A percentile compares a stretch with the other conserved stretches of the same genome.
Conservation (phyloP, 768 basidiomycete genomes). For the Lentinula raphanica region DNA sequence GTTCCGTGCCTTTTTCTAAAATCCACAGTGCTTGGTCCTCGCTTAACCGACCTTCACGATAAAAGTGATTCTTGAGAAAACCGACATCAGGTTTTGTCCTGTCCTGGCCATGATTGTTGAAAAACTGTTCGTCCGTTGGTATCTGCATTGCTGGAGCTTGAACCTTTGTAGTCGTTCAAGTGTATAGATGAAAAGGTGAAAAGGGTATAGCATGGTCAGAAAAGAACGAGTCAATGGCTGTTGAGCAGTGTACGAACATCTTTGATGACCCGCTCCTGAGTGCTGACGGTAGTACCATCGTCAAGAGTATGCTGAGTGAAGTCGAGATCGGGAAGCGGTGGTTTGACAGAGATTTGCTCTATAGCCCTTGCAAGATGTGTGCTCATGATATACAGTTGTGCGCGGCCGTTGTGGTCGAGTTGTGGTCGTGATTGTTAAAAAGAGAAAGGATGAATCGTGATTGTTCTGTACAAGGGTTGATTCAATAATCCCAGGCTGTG, state of each 20-base stretch:
- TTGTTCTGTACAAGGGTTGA: not conserved
- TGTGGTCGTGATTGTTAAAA: not conserved
- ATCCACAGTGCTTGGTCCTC: conserved; percentile 97
- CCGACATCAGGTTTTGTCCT: conserved; percentile 90
- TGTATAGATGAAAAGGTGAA: not conserved
- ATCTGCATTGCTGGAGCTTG: conserved; percentile 95
- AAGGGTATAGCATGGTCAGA: not conserved
- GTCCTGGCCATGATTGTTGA: conserved; percentile 64
- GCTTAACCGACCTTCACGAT: conserved; percentile 88
- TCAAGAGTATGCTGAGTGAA: conserved; percentile 91
- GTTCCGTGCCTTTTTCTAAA: conserved; percentile 77
- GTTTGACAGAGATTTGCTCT: conserved; percentile 54
- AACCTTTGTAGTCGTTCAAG: conserved; percentile 46
- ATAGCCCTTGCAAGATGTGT: conserved; percentile 64
- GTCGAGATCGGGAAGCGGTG: conserved; percentile 64
- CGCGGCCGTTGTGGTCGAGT: conserved; percentile 5
- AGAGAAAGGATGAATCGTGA: conserved; percentile 6
- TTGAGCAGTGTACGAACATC: conserved; percentile 55
- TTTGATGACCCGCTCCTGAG: conserved; percentile 93
- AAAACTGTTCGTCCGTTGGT: conserved; percentile 94
- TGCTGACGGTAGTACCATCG: conserved; percentile 86
- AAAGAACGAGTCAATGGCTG: not conserved
- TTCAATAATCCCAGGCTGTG: conserved; percentile 4
- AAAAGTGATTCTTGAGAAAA: conserved; percentile 98
- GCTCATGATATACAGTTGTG: conserved; percentile 27